Conservation (phyloP, 306 rosid genomes). For the Glycine tomentella region DNA sequence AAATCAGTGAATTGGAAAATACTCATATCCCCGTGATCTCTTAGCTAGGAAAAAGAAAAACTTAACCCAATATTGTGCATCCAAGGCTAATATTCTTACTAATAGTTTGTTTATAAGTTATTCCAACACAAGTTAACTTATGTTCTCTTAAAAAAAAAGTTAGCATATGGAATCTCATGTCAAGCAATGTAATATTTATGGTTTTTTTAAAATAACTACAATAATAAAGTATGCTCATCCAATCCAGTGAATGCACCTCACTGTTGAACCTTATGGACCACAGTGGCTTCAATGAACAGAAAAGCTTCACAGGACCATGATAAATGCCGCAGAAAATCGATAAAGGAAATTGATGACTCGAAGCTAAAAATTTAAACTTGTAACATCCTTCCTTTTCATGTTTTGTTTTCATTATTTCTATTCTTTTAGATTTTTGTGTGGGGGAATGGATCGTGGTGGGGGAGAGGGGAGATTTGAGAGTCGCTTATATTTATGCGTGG, state of each 20-base stretch:
- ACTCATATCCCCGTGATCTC: no score
- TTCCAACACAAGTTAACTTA: no score
- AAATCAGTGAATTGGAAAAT: no score
- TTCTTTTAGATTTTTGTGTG: conserved; percentile 10
- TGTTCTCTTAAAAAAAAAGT: no score
- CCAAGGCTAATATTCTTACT: no score
- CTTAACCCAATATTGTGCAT: no score
- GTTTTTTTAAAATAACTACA: neutral
- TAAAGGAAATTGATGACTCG: conserved; percentile 53
- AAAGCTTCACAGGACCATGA: conserved; percentile 35
- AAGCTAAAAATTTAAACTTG: conserved; percentile 39
- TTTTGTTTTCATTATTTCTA: conserved; percentile 11
- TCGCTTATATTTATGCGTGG: conserved; percentile 22
- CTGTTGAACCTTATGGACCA: conserved; percentile 49
- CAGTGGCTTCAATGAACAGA: conserved; percentile 33
- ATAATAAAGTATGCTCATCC: conserved; percentile 14
- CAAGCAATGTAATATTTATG: neutral
- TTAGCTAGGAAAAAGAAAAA: no score
- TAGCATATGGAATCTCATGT: neutral
- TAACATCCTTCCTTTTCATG: conserved; percentile 25
- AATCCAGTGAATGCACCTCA: conserved; percentile 17
- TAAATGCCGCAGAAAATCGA: conserved; percentile 39
- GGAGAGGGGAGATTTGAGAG: conserved; percentile 19
- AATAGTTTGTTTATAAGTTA: no score
- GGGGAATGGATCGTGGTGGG: conserved; percentile 21